Base-by-base conservation (phyloP, 192 early-diverging fungal species). In the Chytriomyces confervae region DNA sequence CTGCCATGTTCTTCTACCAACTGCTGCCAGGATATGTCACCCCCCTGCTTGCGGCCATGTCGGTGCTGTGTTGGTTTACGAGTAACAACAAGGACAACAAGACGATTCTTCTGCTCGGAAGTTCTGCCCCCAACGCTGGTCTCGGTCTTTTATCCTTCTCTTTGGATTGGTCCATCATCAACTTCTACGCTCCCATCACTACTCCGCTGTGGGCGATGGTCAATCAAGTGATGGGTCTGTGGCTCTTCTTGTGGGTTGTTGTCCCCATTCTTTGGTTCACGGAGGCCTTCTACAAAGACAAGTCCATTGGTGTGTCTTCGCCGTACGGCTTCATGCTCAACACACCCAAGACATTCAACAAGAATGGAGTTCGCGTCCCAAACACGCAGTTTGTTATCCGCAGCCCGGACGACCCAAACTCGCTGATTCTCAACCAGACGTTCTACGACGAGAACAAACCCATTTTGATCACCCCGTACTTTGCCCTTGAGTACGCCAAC, bases 391-490 rank as follows among this genome's bases (percentile, higher is more conserved):
- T 69, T 48, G 67, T 69, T 10, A 27, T 48, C n/a, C 29, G 29
- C 29, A 36, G 29, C 29, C 29, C 29, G 29, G 29, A 36, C 29
- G 29, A 36, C 29, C 27, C 13, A 43, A 16, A 13, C 43, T 49
- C 16, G 18, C 67, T 69, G 9, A 18, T 48, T 5, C 36, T 24
- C 84, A 76, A 84, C 62, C 8, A 73, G 50, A 61, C 10, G 9
- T 47, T 49, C 49, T 84, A 82, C 63, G 67, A 77, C 23, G 57
- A 3, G 2, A 5, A 51, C 50, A 50, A 47, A 24, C 83, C 83
- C 60, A 77, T 82, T 69, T 84, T 77, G 69, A 75, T 84, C 27
- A 73, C 78, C 5, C n/a, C 62, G 24, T 45, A 27, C 7, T 79
- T 66, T n/a, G 43, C 78, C 16, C 27, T 68, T 44, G 46, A 45